Base-by-base conservation (phyloP, 768 basidiomycete species). In the Mycena haematopus region DNA sequence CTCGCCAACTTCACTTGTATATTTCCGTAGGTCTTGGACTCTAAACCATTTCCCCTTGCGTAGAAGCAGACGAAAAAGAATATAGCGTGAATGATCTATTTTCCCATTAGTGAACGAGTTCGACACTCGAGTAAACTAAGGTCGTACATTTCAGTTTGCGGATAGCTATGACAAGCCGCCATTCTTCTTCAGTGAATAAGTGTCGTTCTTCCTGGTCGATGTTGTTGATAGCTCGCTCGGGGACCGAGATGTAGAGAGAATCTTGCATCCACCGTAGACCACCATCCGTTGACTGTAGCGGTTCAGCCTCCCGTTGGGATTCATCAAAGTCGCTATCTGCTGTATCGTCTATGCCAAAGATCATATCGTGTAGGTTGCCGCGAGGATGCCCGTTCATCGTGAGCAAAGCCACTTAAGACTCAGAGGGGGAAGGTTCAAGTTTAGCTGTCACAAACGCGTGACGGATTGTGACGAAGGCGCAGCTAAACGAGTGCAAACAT, bases 21-120 rank as follows among this genome's bases (percentile, higher is more conserved):
- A 68, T 44, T 53, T 58, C 31, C 52, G 44, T 42, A 40, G 67
- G 63, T 27, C 80, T 65, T 17, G 66, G 65, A 74, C 65, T 0
- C 76, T 74, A 53, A 79, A 74, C 68, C 81, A 81, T 25, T 24
- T 21, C 42, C 76, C 75, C 25, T 79, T 79, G 14, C 83, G 76
- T 6, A 81, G 75, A 15, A 79, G 70, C 1, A 85, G 70, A 10
- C 84, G 76, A 19, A 79, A 74, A 51, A 84, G 76, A 10, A 84
- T 75, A 71, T 82, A 85, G 9, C 79, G 75, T 2, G 81, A 76
- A 42, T 76, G 70, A 66, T 82, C 82, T 83, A 56, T 1, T 14
- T 10, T 21, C 9, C 33, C 5, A 3, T 42, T 14, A 27, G 38
- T 29, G 15, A 1, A 35, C 29, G 25, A 33, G 38, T 17, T 31